Base-by-base conservation (phyloP, 2,329 filamentous ascomycete species). In the Penicillium sp. region DNA sequence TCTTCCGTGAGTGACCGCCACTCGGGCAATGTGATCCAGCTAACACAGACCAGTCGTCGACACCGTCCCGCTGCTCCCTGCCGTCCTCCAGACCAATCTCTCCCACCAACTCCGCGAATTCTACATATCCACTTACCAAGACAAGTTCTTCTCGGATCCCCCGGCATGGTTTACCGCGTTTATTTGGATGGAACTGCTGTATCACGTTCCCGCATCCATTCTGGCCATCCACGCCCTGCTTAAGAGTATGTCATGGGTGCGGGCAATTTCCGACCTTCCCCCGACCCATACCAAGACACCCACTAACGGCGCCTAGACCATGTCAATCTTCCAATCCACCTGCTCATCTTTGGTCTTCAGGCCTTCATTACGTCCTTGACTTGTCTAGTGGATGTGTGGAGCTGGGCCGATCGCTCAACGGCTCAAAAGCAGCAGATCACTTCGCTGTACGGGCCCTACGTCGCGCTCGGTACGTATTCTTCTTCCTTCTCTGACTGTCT, bases 301-400 rank as follows among this genome's bases (percentile, higher is more conserved):
- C 7, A 34, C 31, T 36, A n/a, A 36, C 34, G 4, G 14, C 4
- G 10, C 46, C 45, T 52, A 83, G 82, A 85, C 64, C 79, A 85
- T 52, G 80, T 84, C 0, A 77, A 81, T 45, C 61, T 86, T 4
- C 84, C 86, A 0, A 70, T 88, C 0, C 81, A 86, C 47, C 74
- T 89, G 1, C 78, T 89, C 1, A 71, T 84, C 2, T 88, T 83
- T 61, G 81, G 82, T 0, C 69, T 84, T 9, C 79, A 87, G 64
- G 83, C 84, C 0, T 82, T 79, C 34, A 58, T 88, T 52, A 87
- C 86, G 1, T 88, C 86, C 0, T 64, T 83, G 40, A 83, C 83
- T 0, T 89, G 86, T 63, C 77, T 89, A 43, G 77, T 80, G 2
- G 86, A 89, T 53, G 83, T 82, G 60, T 72, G 82, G 70, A 77